Percentiles rank a stretch among this genome's conserved stretches.
phyloP scores from a whole-genome alignment of 2,329 filamentous ascomycete genomes.

The Madurella fahalii region DNA sequence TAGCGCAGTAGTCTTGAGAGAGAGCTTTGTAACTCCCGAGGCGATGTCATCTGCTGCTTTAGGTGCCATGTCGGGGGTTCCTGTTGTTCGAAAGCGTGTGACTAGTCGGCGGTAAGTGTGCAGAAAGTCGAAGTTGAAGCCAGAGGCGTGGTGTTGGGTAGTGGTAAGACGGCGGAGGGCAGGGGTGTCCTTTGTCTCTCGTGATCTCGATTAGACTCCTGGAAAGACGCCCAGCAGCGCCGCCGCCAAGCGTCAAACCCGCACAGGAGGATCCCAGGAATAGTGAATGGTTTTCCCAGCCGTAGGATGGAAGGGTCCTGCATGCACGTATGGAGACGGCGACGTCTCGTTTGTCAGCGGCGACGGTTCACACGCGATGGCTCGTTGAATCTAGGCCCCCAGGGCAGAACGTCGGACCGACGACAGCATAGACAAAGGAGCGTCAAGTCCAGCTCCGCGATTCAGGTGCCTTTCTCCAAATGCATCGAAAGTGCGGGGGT shows the following conservation, averaged over 20 bases:
- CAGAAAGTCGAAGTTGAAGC: not conserved
- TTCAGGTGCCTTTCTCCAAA: constrained; percentile 5
- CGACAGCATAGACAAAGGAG: not conserved
- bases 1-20: constrained; percentile 18
- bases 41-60: constrained; percentile 15
- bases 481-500: constrained; percentile 3
- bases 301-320: not conserved
- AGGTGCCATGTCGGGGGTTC: constrained; percentile 16
- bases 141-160: not conserved
- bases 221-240: not conserved
- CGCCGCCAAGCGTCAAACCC: constrained; percentile 4
- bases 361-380: not conserved
- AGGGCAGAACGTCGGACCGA: not conserved
- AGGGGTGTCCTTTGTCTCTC: not conserved
- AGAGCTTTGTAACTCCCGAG: constrained; percentile 25
- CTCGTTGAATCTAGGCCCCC: not conserved
- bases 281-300: not conserved
- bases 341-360: not conserved
- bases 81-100: not conserved
- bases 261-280: not conserved
- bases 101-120: not conserved
- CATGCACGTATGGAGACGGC: not conserved
- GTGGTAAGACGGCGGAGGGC: not conserved
- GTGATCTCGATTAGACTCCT: not conserved
- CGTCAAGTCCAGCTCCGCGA: no score